Evolutionary conservation across 1,284 basidiomycete genomes (phyloP), one percentile per base, ranked within the genome.

Genomic region (Ganoderma lingzhi): DNA sequence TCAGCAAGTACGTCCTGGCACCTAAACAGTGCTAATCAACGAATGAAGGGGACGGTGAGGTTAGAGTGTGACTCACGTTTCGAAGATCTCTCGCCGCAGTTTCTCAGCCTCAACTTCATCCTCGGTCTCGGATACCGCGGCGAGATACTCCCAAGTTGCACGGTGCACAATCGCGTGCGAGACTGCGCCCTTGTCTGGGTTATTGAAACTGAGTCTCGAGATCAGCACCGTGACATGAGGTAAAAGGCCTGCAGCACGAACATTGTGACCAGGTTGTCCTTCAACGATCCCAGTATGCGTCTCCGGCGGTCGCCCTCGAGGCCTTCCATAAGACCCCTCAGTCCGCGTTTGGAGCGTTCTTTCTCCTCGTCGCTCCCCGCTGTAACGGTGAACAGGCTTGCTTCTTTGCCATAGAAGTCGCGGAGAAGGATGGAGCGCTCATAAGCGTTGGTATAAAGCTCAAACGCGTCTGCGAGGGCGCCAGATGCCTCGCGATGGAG

Each of bases 401-500:
- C 91, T 79, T 97, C 95, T 77, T 93, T 93, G 19, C 95, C 95
- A 75, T 96, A 97, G 76, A 97, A 96, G 71, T 96, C 94, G 39
- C 92, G 88, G 10, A 96, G 82, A 6, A 97, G 85, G 48, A 95
- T 82, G 0, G 91, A 86, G 32, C 93, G 88, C 76, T 96, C 95
- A 74, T 93, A 93, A 0, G 93, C 90, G 63, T 95, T 94, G 2
- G 92, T 87, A 76, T 94, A 93, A 0, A 96, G 86, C 77, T 96
- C 95, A 76, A 93, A 97, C 3, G 95, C 88, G 77, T 96, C 95
- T 0, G 95, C 92, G 15, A 97, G 84, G 6, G 95, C 92, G 9
- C 88, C 85, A 0, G 93, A 90, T 0, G 95, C 94, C 75, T 96
- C 93, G 2, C 93, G 87, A 78, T 97, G 95, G 6, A 94, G 85